Conservation (phyloP, 805 yeast species). For the Candida dendrica region DNA sequence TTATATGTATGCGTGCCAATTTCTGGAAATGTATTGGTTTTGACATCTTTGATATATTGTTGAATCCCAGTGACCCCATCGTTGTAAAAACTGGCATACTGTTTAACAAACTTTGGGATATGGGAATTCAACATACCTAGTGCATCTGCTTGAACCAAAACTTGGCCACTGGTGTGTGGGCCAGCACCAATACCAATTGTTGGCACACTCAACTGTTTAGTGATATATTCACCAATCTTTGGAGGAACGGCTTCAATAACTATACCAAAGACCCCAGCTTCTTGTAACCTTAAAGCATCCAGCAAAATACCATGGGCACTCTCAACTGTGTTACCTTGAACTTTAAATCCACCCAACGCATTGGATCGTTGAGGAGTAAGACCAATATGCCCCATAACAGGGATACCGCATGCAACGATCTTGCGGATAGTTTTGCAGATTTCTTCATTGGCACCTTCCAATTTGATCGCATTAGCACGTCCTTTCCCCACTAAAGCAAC, state of each 20-base stretch:
- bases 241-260: constrained; percentile 86
- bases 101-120: constrained; percentile 69
- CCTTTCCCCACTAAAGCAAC: constrained; percentile 46
- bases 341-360: constrained; percentile 77
- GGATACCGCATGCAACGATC: constrained; percentile 66
- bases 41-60: constrained; percentile 56
- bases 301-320: constrained; percentile 51
- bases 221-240: constrained; percentile 56
- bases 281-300: constrained; percentile 64
- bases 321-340: constrained; percentile 61
- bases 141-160: constrained; percentile 78
- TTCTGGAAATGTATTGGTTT: constrained; percentile 49
- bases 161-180: constrained; percentile 76
- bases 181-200: constrained; percentile 98
- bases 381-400: constrained; percentile 89
- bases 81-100: constrained; percentile 46
- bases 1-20: constrained; percentile 55
- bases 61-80: constrained; percentile 44
- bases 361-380: constrained; percentile 84
- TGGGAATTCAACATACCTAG: constrained; percentile 60
- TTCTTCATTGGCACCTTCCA: constrained; percentile 73
- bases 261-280: constrained; percentile 69
- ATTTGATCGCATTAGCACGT: constrained; percentile 63
- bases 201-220: constrained; percentile 57
- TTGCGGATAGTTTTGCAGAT: constrained; percentile 44